Base-by-base conservation (phyloP, 441 rosid genomes). In the Pelargonium hybrid region DNA sequence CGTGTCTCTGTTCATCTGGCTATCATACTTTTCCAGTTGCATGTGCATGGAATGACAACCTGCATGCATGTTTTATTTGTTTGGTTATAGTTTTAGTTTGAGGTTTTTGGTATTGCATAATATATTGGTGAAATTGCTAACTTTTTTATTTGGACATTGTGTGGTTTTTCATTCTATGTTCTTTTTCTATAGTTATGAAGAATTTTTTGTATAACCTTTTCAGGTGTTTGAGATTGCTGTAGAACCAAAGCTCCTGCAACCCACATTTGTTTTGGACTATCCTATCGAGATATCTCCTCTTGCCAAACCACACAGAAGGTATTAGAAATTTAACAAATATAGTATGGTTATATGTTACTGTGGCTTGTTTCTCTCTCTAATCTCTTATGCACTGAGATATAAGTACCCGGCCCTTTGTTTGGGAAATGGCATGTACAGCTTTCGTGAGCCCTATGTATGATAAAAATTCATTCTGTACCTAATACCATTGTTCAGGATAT, bases 201-300 rank as follows among this genome's bases (percentile, higher is more conserved):
- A 23, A 20, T 61, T 61, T 61, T 67, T 45, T 43, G 7, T 78
- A 64, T 71, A 45, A 20, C 34, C 37, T 75, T 11, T 68, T 57
- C 83, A 93, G 98, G 85, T 93, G 71, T 93, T 93, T 75, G 98
- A 93, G 88, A 77, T 90, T 73, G 76, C 80, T 54, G 92, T 93
- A 66, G 98, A 93, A 79, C 92, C 95, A 14, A 91, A 85, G 83
- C 98, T 91, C 71, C 74, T 88, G 79, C 98, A 93, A 71, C 98
- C 98, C 7, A 91, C 96, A 68, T 93, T 93, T 74, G 96, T 91
- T 71, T 78, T 93, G 84, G 98, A 93, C 83, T 93, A 91, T 84
- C 97, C 98, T 34, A 76, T 89, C 18, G 97, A 91, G 79, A 87
- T 91, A 86, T 93, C 98, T 84, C 97, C 97, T 63, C 87, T 93